Conservation (phyloP, 2,329 filamentous ascomycete genomes). For the Dothistroma pini region DNA sequence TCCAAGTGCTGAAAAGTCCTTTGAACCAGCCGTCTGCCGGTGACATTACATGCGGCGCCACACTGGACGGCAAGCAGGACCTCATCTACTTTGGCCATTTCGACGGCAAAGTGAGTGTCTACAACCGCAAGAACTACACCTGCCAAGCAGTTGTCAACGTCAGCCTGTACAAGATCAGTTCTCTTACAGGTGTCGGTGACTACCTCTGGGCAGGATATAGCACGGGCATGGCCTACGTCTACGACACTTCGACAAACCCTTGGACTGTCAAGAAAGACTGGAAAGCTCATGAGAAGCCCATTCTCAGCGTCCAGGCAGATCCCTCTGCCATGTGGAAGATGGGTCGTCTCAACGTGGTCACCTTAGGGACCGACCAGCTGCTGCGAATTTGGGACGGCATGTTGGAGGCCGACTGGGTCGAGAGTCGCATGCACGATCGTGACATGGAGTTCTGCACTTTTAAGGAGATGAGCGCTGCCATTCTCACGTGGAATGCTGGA, state of each 20-base stretch:
- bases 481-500: conserved; percentile 96
- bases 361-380: conserved; percentile 81
- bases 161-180: conserved; percentile 93
- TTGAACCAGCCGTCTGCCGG: conserved; percentile 69
- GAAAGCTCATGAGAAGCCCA: conserved; percentile 78
- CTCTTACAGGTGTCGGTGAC: conserved; percentile 73
- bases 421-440: conserved; percentile 77
- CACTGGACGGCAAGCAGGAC: conserved; percentile 69
- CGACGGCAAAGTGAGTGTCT: conserved; percentile 94
- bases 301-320: conserved; percentile 74
- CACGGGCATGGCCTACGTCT: conserved; percentile 89
- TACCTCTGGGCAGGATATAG: conserved; percentile 93
- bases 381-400: conserved; percentile 88
- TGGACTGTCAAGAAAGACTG: conserved; percentile 95
- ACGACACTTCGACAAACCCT: conserved; percentile 75
- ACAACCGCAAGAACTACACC: conserved; percentile 70
- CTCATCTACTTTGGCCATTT: conserved; percentile 86
- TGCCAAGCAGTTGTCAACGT: conserved; percentile 80
- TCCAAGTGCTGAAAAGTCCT: conserved; percentile 70
- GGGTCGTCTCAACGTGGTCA: conserved; percentile 78
- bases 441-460: conserved; percentile 84
- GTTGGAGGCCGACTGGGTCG: conserved; percentile 91
- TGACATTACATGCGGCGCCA: conserved; percentile 80
- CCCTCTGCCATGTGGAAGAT: conserved; percentile 78
- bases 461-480: conserved; percentile 70